Evolutionary conservation across 345 rosid genomes (phyloP), one percentile per base, ranked within the genome.

Genomic region (Ceriops zippeliana): DNA sequence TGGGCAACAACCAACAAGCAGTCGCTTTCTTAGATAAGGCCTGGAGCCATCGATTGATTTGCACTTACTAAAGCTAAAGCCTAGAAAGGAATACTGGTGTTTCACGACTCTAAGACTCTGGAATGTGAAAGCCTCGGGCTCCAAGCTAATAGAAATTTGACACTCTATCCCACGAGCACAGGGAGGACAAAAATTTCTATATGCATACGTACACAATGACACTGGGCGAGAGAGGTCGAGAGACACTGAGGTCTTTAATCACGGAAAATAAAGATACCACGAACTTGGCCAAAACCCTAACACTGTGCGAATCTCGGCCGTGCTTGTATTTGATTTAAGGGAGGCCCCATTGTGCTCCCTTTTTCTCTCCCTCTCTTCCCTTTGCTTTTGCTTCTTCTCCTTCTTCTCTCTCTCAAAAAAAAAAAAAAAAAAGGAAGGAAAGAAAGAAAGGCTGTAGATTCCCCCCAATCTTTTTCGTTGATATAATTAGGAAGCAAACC

Each of bases 191-290:
- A 6, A 24, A 56, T 56, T 3, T 24, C 28, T 24, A 20, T 24
- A 56, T 13, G 59, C 13, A 21, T 56, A 24, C 6, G 37, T 34
- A 34, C 37, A 34, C 37, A 7, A 9, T 7, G 9, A 8, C 26
- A 56, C 26, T 4, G 58, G 58, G 1, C 10, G 16, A 24, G 7
- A 56, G 28, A 56, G 59, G 22, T 5, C 8, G 5, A 10, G 17
- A 56, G 70, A 53, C 63, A 51, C 17, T 71, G 72, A 61, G 63
- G 75, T 73, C 85, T 88, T 76, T 80, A 42, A 42, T 81, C 79
- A 86, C 90, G 93, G 80, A 85, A 90, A 81, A 84, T 69, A 78
- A 56, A 72, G 81, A 79, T 84, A 65, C 89, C 84, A 65, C 81
- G 91, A 84, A 85, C 75, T 75, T 83, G 73, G 64, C 67, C 69